Percentiles rank a stretch among this genome's conserved stretches.
These are phyloP conservation scores for Climacium dendroides DNA, from an alignment of 225 moss, liverwort and hornwort species.

Conservation along the genomic window DNA sequence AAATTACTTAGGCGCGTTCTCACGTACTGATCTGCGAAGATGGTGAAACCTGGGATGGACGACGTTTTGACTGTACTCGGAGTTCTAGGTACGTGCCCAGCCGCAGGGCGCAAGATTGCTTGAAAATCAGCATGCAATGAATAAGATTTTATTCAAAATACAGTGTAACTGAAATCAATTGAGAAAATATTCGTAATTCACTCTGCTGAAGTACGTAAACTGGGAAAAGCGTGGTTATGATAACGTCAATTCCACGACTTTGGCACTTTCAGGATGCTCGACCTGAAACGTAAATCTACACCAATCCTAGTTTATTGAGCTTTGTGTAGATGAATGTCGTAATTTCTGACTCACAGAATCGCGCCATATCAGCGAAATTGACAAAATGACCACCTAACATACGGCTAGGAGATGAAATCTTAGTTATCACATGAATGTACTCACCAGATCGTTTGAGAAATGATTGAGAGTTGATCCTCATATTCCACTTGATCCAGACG, in stretches of 20 bases:
- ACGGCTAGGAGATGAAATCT: neutral
- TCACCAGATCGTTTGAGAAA: neutral
- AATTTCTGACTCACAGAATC: too few species aligned
- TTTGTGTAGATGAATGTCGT: neutral
- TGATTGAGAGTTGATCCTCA: neutral
- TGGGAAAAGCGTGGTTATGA: neutral
- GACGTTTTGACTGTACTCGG: constrained; percentile 14
- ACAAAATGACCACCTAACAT: too few species aligned
- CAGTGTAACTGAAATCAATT: neutral
- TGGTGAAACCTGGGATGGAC: constrained; percentile 2
- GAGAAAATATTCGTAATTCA: neutral
- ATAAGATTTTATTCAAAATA: neutral
- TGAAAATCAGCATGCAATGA: neutral
- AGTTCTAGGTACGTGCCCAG: constrained; percentile 10
- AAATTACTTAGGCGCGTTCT: neutral
- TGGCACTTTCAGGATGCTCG: neutral
- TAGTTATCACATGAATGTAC: neutral
- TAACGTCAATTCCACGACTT: neutral
- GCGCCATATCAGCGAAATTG: neutral
- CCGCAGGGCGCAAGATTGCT: neutral
- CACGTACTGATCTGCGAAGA: neutral
- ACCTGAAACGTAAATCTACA: neutral
- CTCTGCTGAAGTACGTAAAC: neutral
- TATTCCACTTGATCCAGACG: neutral
- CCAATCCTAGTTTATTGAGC: neutral